Percentiles rank a stretch among this genome's conserved stretches.
phyloP scores from a whole-genome alignment of 2,329 filamentous ascomycete genomes.

The Ophiostoma sp. region DNA sequence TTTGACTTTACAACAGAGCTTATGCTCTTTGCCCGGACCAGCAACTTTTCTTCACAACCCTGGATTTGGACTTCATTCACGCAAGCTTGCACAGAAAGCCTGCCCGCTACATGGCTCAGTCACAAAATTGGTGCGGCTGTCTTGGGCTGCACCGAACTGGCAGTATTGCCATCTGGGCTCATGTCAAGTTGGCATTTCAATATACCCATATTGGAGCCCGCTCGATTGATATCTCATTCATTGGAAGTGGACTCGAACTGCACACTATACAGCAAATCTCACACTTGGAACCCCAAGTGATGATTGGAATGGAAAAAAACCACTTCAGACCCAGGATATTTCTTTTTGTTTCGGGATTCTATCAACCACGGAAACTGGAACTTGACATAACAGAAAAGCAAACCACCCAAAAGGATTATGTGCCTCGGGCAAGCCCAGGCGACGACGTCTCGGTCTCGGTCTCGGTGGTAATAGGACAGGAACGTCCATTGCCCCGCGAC shows the following conservation, averaged over 20 bases:
- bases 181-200: conserved; percentile 15
- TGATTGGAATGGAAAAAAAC: background rate
- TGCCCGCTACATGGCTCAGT: background rate
- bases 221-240: background rate
- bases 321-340: background rate
- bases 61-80: background rate
- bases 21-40: background rate
- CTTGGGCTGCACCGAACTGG: background rate
- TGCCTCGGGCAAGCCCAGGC: background rate
- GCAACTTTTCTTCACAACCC: background rate
- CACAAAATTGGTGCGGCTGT: background rate
- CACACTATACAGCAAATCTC: background rate
- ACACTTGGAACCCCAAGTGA: background rate
- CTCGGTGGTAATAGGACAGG: background rate
- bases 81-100: background rate
- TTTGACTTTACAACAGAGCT: background rate
- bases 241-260: background rate
- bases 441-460: too few species aligned
- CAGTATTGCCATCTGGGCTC: background rate
- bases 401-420: too few species aligned
- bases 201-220: background rate
- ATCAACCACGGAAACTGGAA: background rate
- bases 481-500: background rate
- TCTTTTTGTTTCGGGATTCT: background rate
- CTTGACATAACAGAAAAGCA: background rate